A percentile compares a stretch with the other conserved stretches of the same genome.
phyloP scores from a whole-genome alignment of 495 filamentous ascomycete genomes.

The Parachaetomium inaequale region DNA sequence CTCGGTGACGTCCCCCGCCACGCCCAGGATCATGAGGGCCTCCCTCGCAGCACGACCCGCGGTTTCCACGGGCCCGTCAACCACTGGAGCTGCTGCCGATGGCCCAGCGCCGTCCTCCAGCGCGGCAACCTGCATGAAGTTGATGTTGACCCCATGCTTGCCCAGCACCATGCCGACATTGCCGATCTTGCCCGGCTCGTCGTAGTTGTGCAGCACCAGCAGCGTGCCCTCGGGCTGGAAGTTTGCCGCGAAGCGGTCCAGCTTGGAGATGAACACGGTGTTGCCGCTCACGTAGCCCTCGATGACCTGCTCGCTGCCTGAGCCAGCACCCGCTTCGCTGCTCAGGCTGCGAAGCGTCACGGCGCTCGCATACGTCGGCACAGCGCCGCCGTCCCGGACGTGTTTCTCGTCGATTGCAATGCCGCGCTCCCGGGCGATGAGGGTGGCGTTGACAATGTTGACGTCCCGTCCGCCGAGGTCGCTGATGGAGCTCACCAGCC shows the following conservation, averaged over 20 bases:
- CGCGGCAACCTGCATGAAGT: slow-evolving; percentile 64
- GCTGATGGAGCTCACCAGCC: slow-evolving; percentile 57
- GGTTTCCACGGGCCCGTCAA: slow-evolving; percentile 23
- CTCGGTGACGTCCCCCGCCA: slow-evolving; percentile 54
- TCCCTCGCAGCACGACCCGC: slow-evolving; percentile 42
- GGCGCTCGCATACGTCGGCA: slow-evolving; percentile 55
- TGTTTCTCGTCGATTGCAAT: slow-evolving; percentile 65
- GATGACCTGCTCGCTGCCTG: slow-evolving; percentile 50
- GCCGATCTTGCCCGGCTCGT: slow-evolving; percentile 70
- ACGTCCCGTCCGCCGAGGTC: slow-evolving; percentile 58
- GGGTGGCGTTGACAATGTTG: slow-evolving; percentile 70
- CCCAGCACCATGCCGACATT: slow-evolving; percentile 62
- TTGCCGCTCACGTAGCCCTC: slow-evolving; percentile 61
- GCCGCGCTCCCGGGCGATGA: slow-evolving; percentile 64
- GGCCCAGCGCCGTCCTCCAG: slow-evolving; percentile 39
- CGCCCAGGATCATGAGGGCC: slow-evolving; percentile 70
- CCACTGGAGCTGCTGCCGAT: slow-evolving; percentile 17
- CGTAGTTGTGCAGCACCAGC: slow-evolving; percentile 66
- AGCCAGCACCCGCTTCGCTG: slow-evolving; percentile 28
- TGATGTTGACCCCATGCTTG: slow-evolving; percentile 62
- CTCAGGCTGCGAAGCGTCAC: slow-evolving; percentile 51
- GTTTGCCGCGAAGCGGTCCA: slow-evolving; percentile 60
- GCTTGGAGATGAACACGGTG: slow-evolving; percentile 57
- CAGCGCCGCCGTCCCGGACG: slow-evolving; percentile 47
- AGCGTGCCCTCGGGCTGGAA: slow-evolving; percentile 63